Conservation (phyloP, 495 filamentous ascomycete species). For the Xylaria cubensis region DNA sequence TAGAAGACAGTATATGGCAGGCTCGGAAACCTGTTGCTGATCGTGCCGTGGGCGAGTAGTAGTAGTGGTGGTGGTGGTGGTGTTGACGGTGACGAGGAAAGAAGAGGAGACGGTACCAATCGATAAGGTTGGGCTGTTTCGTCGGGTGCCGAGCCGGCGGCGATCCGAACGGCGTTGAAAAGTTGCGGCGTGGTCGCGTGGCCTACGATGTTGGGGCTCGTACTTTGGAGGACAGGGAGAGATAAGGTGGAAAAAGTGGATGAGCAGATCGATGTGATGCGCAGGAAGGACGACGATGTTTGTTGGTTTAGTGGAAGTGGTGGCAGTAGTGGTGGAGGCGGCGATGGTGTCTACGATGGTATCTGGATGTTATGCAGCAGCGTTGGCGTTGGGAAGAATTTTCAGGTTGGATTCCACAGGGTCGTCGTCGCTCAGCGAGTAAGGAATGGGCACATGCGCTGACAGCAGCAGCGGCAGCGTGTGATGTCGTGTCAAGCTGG, state of each 20-base stretch:
- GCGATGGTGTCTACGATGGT: neutral
- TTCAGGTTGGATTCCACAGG: constrained; percentile 20
- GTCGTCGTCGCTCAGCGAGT: constrained; percentile 29
- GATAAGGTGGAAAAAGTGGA: constrained; percentile 22
- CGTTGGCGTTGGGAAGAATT: constrained; percentile 17
- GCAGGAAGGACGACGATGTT: no score
- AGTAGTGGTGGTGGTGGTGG: neutral
- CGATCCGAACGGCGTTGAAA: constrained; percentile 4
- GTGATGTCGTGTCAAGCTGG: constrained; percentile 29
- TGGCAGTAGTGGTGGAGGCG: neutral
- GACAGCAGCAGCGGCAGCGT: constrained; percentile 27
- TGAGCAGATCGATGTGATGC: neutral
- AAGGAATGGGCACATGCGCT: constrained; percentile 30
- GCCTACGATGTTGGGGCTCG: constrained; percentile 1
- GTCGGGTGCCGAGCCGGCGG: constrained; percentile 25
- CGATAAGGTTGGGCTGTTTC: constrained; percentile 25
- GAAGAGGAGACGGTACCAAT: constrained; percentile 18
- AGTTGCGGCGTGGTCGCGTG: constrained; percentile 17
- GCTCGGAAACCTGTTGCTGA: neutral
- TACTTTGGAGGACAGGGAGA: neutral
- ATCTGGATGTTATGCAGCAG: neutral
- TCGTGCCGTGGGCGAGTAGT: neutral
- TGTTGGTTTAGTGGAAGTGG: neutral
- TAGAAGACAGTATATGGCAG: neutral
- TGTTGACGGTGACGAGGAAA: constrained; percentile 2